Base-by-base conservation (phyloP, 2,329 filamentous ascomycete species). In the Daldinia eschscholtzii region DNA sequence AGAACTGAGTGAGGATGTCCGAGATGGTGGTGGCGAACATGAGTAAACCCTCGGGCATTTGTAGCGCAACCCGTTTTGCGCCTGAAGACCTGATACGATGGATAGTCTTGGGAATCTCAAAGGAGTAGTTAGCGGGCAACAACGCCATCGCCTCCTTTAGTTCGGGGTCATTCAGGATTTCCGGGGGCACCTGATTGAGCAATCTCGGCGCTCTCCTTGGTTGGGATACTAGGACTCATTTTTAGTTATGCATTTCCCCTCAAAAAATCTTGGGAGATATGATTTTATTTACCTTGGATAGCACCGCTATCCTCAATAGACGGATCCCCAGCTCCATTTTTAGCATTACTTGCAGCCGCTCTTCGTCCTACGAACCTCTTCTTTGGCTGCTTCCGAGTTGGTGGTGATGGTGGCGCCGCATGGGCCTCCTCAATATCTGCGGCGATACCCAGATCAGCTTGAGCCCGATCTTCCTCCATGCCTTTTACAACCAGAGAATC, bases 71-170 rank as follows among this genome's bases (percentile, higher is more conserved):
- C 72, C 91, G 92, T 78, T 90, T 95, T 1, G 94, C 91, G 7
- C 88, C 89, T 7, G 91, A 89, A 1, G 91, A 91, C 50, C 93
- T 91, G 79, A 99, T 94, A 55, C 95, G 90, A 81, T 98, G 94
- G 76, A 99, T 97, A 7, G 96, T 99, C 83, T 99, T 99, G 79
- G 93, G 96, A 63, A 99, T 94, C 83, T 99, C 96, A 79, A 99
- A 99, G 75, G 93, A 95, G 86, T 99, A 99, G 84, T 99, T 99
- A n/a, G 89, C 84, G 0, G 96, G 96, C 2, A 99, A 88, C 35
- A 99, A 87, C 5, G 89, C 86, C 65, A 98, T 94, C 3, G 96
- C 96, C 50, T 90, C 91, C 79, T 95, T 95, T 76, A 99, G 92
- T 55, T 92, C 92, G 55, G 90, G 85, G 76, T 99, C 92, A 71